phyloP scores from a whole-genome alignment of 1,284 basidiomycete species.

The Puccinia novopanici region DNA sequence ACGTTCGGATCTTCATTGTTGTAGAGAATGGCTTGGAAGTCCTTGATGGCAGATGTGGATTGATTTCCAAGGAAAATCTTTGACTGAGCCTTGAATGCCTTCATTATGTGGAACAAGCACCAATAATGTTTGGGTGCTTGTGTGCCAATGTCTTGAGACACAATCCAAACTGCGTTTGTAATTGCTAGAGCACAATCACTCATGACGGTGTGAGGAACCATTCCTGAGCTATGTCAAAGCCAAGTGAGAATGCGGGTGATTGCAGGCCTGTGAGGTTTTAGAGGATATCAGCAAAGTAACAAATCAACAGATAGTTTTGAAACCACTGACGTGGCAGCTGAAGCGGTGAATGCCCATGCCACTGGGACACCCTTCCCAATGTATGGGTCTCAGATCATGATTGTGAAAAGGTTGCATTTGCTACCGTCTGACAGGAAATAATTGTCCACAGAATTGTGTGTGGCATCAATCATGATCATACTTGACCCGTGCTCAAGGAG shows the following conservation, averaged over 20 bases:
- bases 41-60: not conserved
- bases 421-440: not conserved
- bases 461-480: too few relatives aligned
- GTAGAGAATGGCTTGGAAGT: not conserved
- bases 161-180: not conserved
- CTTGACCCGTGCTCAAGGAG: not conserved
- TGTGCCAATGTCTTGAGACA: not conserved
- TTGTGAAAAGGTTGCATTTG: not conserved
- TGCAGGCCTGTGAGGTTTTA: too few relatives aligned
- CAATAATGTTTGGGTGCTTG: slow-evolving; percentile 3
- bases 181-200: too few relatives aligned
- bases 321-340: not conserved
- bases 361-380: not conserved
- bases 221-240: too few relatives aligned
- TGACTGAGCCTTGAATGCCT: not conserved
- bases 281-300: not conserved
- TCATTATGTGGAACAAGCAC: too few relatives aligned
- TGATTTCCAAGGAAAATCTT: not conserved
- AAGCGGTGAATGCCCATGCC: not conserved
- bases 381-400: not conserved
- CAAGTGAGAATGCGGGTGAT: too few relatives aligned
- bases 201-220: too few relatives aligned
- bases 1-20: too few relatives aligned
- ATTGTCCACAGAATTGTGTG: not conserved
- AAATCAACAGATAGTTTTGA: too few relatives aligned